Percentiles rank a stretch among this genome's conserved stretches.
These are phyloP conservation scores for Pseudocohnilembus persalinus DNA, from an alignment of 169 alveolate species.

Conservation along the genomic window DNA sequence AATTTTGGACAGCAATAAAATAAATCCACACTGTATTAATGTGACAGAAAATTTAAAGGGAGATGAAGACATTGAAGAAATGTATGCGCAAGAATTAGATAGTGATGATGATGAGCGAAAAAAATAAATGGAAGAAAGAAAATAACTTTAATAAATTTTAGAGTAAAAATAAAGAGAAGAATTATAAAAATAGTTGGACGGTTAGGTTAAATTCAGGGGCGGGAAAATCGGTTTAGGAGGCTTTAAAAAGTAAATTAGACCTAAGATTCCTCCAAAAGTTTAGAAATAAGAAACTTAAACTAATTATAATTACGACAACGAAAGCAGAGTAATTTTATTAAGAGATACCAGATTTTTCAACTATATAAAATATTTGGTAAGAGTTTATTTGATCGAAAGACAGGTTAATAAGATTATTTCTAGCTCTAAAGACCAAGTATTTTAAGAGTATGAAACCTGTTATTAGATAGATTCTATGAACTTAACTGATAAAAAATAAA, in stretches of 20 bases:
- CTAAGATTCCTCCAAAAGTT: neutral
- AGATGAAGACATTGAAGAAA: neutral
- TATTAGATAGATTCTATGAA: conserved; percentile 20
- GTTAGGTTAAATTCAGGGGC: neutral
- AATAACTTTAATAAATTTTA: neutral
- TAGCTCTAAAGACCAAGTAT: conserved; percentile 4
- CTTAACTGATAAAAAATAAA: neutral
- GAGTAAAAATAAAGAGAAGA: neutral
- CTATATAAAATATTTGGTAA: conserved; percentile 1
- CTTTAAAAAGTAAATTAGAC: neutral
- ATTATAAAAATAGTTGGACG: neutral
- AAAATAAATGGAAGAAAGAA: neutral
- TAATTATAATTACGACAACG: no score
- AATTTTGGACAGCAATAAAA: neutral
- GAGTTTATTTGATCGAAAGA: conserved; percentile 16
- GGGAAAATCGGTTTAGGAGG: neutral
- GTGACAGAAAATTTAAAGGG: neutral
- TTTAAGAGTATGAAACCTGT: conserved; percentile 16
- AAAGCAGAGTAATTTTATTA: conserved; percentile 2
- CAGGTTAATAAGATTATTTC: conserved; percentile 9
- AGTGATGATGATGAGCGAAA: neutral
- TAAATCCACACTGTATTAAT: conserved; percentile 10
- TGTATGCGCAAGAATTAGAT: no score
- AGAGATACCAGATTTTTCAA: conserved; percentile 17
- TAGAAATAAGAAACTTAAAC: neutral